A percentile compares a stretch with the other conserved stretches of the same genome.
Conservation (phyloP, 2,329 filamentous ascomycete genomes). For the Parafenestella ontariensis region DNA sequence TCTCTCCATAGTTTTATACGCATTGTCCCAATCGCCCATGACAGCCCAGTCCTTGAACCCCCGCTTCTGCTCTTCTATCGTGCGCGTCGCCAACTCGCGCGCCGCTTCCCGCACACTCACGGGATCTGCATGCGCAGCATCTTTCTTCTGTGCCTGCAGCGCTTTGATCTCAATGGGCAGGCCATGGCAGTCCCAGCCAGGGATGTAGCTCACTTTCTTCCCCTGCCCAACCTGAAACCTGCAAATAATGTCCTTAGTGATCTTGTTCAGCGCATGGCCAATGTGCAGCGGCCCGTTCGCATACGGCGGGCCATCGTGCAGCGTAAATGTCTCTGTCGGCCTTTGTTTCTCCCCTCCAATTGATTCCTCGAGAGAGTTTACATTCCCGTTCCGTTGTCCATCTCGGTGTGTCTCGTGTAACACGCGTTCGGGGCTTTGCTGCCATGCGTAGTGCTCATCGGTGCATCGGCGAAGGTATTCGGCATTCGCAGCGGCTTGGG, state of each 20-base stretch:
- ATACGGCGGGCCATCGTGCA: conserved; percentile 97
- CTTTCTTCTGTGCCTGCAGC: conserved; percentile 64
- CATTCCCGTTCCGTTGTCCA: not conserved
- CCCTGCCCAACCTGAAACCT: conserved; percentile 81
- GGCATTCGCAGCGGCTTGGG: conserved; percentile 37
- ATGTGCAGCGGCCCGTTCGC: conserved; percentile 92
- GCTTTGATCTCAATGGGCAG: conserved; percentile 97
- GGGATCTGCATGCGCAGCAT: conserved; percentile 46
- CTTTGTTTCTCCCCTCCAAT: not conserved
- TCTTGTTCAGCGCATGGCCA: conserved; percentile 95
- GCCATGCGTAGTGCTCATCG: conserved; percentile 91
- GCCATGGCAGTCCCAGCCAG: conserved; percentile 98
- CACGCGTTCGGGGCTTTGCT: conserved; percentile 59
- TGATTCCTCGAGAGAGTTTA: not conserved
- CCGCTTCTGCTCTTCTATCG: conserved; percentile 75
- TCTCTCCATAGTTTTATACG: conserved; percentile 81
- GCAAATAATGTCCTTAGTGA: conserved; percentile 92
- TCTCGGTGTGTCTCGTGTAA: conserved; percentile 48
- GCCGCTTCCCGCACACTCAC: conserved; percentile 70
- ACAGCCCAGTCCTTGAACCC: conserved; percentile 76
- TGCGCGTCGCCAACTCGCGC: conserved; percentile 69
- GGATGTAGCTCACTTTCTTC: conserved; percentile 78
- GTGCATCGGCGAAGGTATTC: conserved; percentile 77
- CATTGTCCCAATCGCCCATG: conserved; percentile 80
- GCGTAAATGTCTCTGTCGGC: conserved; percentile 68